phyloP scores from a whole-genome alignment of 1,284 basidiomycete genomes.

The Puccinia triticina region DNA sequence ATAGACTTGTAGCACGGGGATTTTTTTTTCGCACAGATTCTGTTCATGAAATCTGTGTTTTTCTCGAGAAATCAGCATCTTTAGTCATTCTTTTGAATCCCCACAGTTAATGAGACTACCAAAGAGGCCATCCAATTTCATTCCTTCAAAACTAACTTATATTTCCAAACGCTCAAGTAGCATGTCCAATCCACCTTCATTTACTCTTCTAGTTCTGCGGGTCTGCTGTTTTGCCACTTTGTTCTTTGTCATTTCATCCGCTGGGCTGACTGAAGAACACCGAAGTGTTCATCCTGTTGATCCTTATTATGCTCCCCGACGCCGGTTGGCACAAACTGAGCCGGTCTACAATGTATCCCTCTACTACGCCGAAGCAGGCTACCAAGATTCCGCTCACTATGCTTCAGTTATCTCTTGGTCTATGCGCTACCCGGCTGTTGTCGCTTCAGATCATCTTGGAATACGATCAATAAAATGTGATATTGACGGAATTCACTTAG shows the following conservation, averaged over 20 bases:
- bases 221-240: background rate
- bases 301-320: slow-evolving; percentile 23
- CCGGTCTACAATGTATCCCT: slow-evolving; percentile 23
- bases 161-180: background rate
- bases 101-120: too few relatives aligned
- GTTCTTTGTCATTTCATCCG: background rate
- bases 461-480: slow-evolving; percentile 37
- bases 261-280: slow-evolving; percentile 8
- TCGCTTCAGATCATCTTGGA: slow-evolving; percentile 29
- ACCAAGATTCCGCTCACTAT: slow-evolving; percentile 32
- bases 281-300: slow-evolving; percentile 36
- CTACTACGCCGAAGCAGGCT: slow-evolving; percentile 32
- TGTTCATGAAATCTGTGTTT: too few relatives aligned
- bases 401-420: slow-evolving; percentile 29
- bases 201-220: background rate
- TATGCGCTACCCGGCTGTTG: slow-evolving; percentile 36
- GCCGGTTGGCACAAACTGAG: slow-evolving; percentile 19
- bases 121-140: too few relatives aligned
- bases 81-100: too few relatives aligned
- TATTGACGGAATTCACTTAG: slow-evolving; percentile 35
- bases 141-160: background rate
- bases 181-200: background rate
- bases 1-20: too few relatives aligned
- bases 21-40: too few relatives aligned
- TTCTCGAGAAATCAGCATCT: too few relatives aligned